Conservation (phyloP, 495 filamentous ascomycete genomes). For the Penicillium daleae region DNA sequence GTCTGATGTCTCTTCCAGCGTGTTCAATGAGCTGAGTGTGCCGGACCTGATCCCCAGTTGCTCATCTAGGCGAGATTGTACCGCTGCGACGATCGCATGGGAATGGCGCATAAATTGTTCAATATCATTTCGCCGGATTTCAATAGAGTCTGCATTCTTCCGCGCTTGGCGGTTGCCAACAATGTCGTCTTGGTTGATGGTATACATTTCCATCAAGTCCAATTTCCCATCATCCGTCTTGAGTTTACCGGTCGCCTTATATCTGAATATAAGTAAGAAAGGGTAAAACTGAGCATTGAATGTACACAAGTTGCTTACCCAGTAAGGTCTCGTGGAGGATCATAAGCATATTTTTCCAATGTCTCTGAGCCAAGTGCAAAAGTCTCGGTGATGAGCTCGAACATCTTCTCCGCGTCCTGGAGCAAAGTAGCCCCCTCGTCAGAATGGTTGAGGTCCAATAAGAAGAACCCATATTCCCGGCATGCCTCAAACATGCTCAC, state of each 20-base stretch:
- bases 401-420: slow-evolving; percentile 23
- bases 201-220: slow-evolving; percentile 13
- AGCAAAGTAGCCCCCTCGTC: slow-evolving; percentile 22
- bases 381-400: slow-evolving; percentile 21
- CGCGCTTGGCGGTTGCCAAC: background rate
- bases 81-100: background rate
- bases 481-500: slow-evolving; percentile 16
- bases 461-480: slow-evolving; percentile 30
- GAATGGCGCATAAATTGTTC: slow-evolving; percentile 5
- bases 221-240: slow-evolving; percentile 13
- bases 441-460: slow-evolving; percentile 24
- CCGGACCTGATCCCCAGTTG: slow-evolving; percentile 7
- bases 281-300: background rate
- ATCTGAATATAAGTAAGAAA: slow-evolving; percentile 1
- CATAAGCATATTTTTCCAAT: slow-evolving; percentile 17
- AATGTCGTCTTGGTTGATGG: slow-evolving; percentile 15
- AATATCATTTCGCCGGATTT: slow-evolving; percentile 1
- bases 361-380: slow-evolving; percentile 14
- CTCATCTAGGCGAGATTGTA: slow-evolving; percentile 7
- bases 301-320: slow-evolving; percentile 6
- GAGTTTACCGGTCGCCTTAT: slow-evolving; percentile 7
- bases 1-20: slow-evolving; percentile 4
- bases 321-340: slow-evolving; percentile 18
- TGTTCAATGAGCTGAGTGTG: slow-evolving; percentile 1
- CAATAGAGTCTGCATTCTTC: slow-evolving; percentile 8